These are phyloP conservation scores for Vachellia collinsii DNA, from an alignment of 306 rosid species.

Conservation along the genomic window DNA sequence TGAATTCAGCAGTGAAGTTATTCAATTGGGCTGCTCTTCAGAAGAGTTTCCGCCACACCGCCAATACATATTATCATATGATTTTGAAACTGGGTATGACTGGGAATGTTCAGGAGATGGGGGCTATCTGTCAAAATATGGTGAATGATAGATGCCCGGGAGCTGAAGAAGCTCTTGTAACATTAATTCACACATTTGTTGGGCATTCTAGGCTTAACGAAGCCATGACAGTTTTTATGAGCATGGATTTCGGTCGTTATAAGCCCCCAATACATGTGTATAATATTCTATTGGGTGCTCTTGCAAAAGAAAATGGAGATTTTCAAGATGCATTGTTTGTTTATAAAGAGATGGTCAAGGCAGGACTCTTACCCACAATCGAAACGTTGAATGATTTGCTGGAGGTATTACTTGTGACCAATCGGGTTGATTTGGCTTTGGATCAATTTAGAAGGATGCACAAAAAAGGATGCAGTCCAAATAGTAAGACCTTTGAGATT, in stretches of 20 bases:
- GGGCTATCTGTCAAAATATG: slow-evolving; percentile 57
- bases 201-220: slow-evolving; percentile 56
- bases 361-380: slow-evolving; percentile 62
- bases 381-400: slow-evolving; percentile 78
- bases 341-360: slow-evolving; percentile 90
- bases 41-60: slow-evolving; percentile 62
- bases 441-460: slow-evolving; percentile 81
- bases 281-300: slow-evolving; percentile 65
- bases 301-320: slow-evolving; percentile 55
- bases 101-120: slow-evolving; percentile 68
- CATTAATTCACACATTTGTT: slow-evolving; percentile 56
- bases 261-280: slow-evolving; percentile 59
- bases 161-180: slow-evolving; percentile 63
- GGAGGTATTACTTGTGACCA: slow-evolving; percentile 55
- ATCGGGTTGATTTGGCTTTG: slow-evolving; percentile 64
- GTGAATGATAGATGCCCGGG: slow-evolving; percentile 62
- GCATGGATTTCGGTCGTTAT: slow-evolving; percentile 58
- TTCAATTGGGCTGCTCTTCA: slow-evolving; percentile 85
- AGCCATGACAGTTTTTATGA: slow-evolving; percentile 60
- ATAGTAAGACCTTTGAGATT: slow-evolving; percentile 70
- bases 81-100: slow-evolving; percentile 78
- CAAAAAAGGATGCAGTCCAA: slow-evolving; percentile 76
- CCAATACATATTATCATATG: slow-evolving; percentile 57
- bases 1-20: slow-evolving; percentile 65
- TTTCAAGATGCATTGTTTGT: slow-evolving; percentile 67